These are phyloP conservation scores for Pythium biforme DNA, from an alignment of 352 stramenopile genomes.

Conservation along the genomic window DNA sequence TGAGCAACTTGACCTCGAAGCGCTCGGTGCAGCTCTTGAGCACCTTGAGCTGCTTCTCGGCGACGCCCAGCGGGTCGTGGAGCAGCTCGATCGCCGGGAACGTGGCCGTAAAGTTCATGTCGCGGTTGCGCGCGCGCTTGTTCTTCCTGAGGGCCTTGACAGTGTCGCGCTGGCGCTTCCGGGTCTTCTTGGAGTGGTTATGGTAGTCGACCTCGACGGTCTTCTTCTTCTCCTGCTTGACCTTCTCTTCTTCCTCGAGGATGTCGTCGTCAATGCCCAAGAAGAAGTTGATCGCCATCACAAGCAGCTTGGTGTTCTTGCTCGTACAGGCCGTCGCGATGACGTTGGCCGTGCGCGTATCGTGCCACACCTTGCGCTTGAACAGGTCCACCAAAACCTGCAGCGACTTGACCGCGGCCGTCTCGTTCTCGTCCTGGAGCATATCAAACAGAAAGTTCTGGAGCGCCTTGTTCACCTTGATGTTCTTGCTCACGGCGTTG, in stretches of 20 bases:
- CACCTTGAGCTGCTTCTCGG: constrained; percentile 92
- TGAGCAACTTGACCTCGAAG: constrained; percentile 95
- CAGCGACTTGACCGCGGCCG: constrained; percentile 87
- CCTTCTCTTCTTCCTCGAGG: constrained; percentile 93
- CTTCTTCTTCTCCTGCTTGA: constrained; percentile 86
- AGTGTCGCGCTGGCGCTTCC: constrained; percentile 85
- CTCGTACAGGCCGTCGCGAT: constrained; percentile 91
- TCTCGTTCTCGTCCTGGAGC: constrained; percentile 88
- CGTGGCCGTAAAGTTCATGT: constrained; percentile 72
- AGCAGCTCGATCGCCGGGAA: constrained; percentile 98
- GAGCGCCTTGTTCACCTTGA: constrained; percentile 95
- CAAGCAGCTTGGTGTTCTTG: constrained; percentile 85
- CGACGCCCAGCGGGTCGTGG: constrained; percentile 95
- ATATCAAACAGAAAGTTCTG: constrained; percentile 96
- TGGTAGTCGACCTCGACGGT: constrained; percentile 92
- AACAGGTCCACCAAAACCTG: constrained; percentile 96
- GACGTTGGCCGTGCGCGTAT: constrained; percentile 96
- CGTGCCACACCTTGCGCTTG: constrained; percentile 95
- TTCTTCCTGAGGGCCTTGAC: constrained; percentile 90
- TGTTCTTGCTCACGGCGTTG: constrained; percentile 91
- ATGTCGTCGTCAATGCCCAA: constrained; percentile 98
- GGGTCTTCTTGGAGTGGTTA: constrained; percentile 97
- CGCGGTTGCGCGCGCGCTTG: constrained; percentile 77
- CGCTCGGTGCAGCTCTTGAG: constrained; percentile 87
- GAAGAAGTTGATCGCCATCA: constrained; percentile 97